These are phyloP conservation scores for Epichloe glyceriae DNA, from an alignment of 2,329 filamentous ascomycete genomes.

Conservation along the genomic window DNA sequence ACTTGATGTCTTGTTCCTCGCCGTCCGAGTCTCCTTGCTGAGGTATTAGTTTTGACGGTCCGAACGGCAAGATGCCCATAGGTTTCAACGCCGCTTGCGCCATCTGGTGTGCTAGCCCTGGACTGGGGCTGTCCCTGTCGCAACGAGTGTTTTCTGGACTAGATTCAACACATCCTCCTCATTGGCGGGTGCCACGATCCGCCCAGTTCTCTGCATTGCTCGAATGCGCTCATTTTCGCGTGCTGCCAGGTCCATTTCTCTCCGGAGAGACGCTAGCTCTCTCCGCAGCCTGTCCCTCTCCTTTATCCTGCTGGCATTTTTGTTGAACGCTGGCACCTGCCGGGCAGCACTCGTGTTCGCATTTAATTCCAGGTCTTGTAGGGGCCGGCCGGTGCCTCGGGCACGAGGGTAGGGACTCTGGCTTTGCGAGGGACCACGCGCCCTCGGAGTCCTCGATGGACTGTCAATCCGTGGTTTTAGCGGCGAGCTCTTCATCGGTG, in stretches of 20 bases:
- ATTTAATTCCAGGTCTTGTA: slow-evolving; percentile 4
- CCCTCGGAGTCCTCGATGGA: slow-evolving; percentile 8
- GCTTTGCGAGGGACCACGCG: slow-evolving; percentile 1
- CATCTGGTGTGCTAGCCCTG: slow-evolving; percentile 25
- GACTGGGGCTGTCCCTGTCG: slow-evolving; percentile 18
- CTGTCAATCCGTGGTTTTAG: slow-evolving; percentile 30
- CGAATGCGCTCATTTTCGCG: slow-evolving; percentile 45
- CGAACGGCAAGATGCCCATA: slow-evolving; percentile 38
- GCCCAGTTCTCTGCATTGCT: slow-evolving; percentile 25
- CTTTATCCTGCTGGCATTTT: slow-evolving; percentile 35
- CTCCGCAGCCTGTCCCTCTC: slow-evolving; percentile 38
- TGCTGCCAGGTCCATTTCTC: slow-evolving; percentile 43
- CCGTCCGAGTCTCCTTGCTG: slow-evolving; percentile 14
- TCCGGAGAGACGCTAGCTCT: slow-evolving; percentile 43
- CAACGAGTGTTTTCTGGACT: slow-evolving; percentile 26
- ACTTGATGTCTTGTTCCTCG: slow-evolving; percentile 31
- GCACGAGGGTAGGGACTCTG: slow-evolving; percentile 1
- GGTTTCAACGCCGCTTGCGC: slow-evolving; percentile 38
- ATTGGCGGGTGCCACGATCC: slow-evolving; percentile 20
- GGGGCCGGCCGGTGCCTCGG: neutral
- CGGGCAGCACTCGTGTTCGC: slow-evolving; percentile 25
- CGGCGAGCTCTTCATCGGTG: slow-evolving; percentile 33
- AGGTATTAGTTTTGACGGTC: slow-evolving; percentile 19
- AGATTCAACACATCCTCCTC: slow-evolving; percentile 27
- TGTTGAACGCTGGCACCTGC: slow-evolving; percentile 27